Conservation (phyloP, 192 early-diverging fungal genomes). For the Phlyctochytrium planicorne region DNA sequence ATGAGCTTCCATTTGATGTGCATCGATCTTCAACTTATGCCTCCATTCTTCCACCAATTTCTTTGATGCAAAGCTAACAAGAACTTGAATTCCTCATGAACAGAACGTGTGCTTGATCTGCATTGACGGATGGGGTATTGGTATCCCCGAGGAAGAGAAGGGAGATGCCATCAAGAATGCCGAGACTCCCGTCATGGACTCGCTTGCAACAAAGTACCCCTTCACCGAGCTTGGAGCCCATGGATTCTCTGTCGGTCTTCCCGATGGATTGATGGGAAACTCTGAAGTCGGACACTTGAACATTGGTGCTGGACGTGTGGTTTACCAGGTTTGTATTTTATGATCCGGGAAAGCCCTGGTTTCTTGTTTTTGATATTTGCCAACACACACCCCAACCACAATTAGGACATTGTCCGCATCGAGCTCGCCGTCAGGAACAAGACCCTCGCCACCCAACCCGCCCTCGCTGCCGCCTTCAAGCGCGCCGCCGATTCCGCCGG, state of each 20-base stretch:
- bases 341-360: too few relatives aligned
- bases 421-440: constrained; percentile 88
- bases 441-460: constrained; percentile 68
- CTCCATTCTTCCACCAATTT: too few relatives aligned
- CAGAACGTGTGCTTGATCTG: constrained; percentile 83
- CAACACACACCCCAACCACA: constrained; percentile 12
- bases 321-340: constrained; percentile 89
- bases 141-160: constrained; percentile 53
- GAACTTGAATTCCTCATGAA: too few relatives aligned
- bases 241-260: constrained; percentile 92
- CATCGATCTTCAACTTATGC: too few relatives aligned
- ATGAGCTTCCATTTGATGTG: too few relatives aligned
- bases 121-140: constrained; percentile 99
- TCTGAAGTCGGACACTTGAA: constrained; percentile 99
- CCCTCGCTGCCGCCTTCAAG: constrained; percentile 80
- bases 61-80: too few relatives aligned
- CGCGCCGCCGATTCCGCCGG: constrained; percentile 69
- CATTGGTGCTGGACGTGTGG: constrained; percentile 98
- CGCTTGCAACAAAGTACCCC: constrained; percentile 68
- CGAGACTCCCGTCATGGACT: constrained; percentile 89
- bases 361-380: constrained; percentile 2
- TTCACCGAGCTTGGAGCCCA: constrained; percentile 86
- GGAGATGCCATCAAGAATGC: constrained; percentile 95
- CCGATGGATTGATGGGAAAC: constrained; percentile 99
- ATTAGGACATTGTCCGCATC: constrained; percentile 98